Percentiles rank a stretch among this genome's conserved stretches.
Conservation (phyloP, 352 stramenopile genomes). For the Pythium myriotylum region DNA sequence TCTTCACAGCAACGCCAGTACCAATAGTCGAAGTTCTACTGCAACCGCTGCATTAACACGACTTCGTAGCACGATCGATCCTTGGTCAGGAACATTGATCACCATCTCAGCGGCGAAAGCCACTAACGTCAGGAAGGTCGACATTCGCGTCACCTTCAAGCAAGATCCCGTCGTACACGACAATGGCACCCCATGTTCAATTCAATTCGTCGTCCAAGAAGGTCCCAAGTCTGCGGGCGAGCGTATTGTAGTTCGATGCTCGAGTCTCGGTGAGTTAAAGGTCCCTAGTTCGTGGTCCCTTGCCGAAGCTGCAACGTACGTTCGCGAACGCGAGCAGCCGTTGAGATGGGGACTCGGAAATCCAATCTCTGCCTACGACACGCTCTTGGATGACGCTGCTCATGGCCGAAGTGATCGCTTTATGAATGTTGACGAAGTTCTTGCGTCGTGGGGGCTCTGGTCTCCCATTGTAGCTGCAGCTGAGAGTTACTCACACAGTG, state of each 20-base stretch:
- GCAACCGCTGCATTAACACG: constrained; percentile 18
- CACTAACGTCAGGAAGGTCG: constrained; percentile 7
- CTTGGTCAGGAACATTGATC: constrained; percentile 44
- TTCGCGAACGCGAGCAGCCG: neutral
- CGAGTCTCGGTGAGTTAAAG: neutral
- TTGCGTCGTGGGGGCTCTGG: constrained; percentile 69
- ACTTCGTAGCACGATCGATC: constrained; percentile 1
- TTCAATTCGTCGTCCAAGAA: constrained; percentile 24
- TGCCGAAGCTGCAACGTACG: neutral
- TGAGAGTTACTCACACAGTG: neutral
- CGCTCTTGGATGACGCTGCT: constrained; percentile 12
- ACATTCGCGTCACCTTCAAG: constrained; percentile 17
- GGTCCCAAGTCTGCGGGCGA: neutral
- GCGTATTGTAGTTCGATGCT: constrained; percentile 15
- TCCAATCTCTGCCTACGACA: constrained; percentile 25
- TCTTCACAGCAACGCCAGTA: neutral
- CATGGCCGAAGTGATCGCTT: constrained; percentile 13
- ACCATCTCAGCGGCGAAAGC: constrained; percentile 42
- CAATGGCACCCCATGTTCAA: constrained; percentile 10
- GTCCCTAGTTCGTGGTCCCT: constrained; percentile 11
- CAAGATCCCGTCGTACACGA: neutral
- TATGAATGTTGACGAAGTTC: constrained; percentile 55
- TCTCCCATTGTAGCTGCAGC: constrained; percentile 42
- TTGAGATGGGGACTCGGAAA: constrained; percentile 12
- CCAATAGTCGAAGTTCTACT: constrained; percentile 3